These are phyloP conservation scores for Aphanocladium album DNA, from an alignment of 2,329 filamentous ascomycete genomes.

Conservation along the genomic window DNA sequence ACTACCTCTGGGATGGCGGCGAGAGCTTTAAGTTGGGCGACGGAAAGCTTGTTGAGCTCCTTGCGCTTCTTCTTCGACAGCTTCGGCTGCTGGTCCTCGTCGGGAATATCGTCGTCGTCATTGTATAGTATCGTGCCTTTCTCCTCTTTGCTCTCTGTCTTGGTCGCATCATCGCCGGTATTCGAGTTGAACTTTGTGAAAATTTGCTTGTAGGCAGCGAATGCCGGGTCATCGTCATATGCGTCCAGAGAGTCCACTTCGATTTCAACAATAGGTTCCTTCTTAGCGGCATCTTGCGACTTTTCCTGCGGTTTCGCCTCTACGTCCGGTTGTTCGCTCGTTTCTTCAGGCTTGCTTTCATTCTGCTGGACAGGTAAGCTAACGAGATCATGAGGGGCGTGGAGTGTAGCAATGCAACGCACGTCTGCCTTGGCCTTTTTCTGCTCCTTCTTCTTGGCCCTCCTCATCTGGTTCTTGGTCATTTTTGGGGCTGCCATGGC, in stretches of 20 bases:
- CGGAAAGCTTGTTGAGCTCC: slow-evolving; percentile 82
- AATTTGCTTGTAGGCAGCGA: slow-evolving; percentile 76
- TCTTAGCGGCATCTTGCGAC: slow-evolving; percentile 40
- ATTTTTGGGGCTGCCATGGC: slow-evolving; percentile 65
- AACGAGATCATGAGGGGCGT: background rate
- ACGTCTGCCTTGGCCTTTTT: slow-evolving; percentile 63
- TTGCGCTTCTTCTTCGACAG: slow-evolving; percentile 95
- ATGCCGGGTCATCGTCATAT: slow-evolving; percentile 66
- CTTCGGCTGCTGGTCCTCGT: slow-evolving; percentile 62
- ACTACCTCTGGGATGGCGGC: slow-evolving; percentile 90
- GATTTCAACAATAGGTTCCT: slow-evolving; percentile 30
- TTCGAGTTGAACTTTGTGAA: slow-evolving; percentile 70
- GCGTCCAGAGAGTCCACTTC: slow-evolving; percentile 5
- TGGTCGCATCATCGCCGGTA: slow-evolving; percentile 21
- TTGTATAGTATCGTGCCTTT: slow-evolving; percentile 65
- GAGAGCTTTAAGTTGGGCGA: slow-evolving; percentile 90
- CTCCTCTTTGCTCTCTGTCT: slow-evolving; percentile 57
- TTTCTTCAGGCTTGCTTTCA: background rate
- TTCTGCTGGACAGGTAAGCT: background rate
- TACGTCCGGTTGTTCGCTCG: background rate
- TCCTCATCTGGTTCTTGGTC: slow-evolving; percentile 90
- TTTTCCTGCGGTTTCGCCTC: slow-evolving; percentile 30
- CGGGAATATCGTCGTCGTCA: slow-evolving; percentile 78
- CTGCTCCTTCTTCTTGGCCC: slow-evolving; percentile 90
- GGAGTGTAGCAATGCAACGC: slow-evolving; percentile 5